Evolutionary conservation across 352 stramenopile species (phyloP).

Genomic region (Thalassiosira hispida): DNA sequence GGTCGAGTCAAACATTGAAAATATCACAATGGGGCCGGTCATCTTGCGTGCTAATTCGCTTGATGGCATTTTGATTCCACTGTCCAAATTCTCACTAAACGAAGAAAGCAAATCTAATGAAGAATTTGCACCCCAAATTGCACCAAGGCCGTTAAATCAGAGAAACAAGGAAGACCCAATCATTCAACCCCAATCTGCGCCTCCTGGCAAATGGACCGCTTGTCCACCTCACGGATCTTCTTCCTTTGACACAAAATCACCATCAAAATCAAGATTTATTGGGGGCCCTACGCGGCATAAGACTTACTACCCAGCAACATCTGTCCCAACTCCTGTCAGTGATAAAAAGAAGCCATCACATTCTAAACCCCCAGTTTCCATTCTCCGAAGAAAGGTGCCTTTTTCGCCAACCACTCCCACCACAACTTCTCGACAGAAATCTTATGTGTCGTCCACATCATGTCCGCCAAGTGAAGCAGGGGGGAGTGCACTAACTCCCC

Average conservation of each 20-base stretch:
- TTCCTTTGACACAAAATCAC: no score
- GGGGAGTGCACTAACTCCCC: background rate
- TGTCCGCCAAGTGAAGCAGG: background rate
- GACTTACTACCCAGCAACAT: constrained; percentile 47
- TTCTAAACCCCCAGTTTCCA: constrained; percentile 16
- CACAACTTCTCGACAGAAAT: background rate
- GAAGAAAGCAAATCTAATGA: background rate
- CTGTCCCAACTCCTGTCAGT: constrained; percentile 45
- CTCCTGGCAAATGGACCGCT: no score
- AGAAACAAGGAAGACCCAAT: no score
- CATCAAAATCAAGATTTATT: background rate
- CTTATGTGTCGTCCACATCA: no score
- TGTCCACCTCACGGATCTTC: background rate
- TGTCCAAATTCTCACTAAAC: constrained; percentile 4
- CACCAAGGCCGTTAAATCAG: no score
- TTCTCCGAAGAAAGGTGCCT: constrained; percentile 20
- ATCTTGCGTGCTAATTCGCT: constrained; percentile 26
- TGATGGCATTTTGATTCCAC: constrained; percentile 27
- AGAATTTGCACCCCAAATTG: no score
- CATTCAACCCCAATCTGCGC: no score
- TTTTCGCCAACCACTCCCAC: background rate
- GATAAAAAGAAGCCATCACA: background rate
- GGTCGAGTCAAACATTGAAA: background rate
- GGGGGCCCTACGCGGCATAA: constrained; percentile 2
- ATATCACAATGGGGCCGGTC: background rate